phyloP scores from a whole-genome alignment of 495 filamentous ascomycete species.

The Chlorociboria aeruginascens region DNA sequence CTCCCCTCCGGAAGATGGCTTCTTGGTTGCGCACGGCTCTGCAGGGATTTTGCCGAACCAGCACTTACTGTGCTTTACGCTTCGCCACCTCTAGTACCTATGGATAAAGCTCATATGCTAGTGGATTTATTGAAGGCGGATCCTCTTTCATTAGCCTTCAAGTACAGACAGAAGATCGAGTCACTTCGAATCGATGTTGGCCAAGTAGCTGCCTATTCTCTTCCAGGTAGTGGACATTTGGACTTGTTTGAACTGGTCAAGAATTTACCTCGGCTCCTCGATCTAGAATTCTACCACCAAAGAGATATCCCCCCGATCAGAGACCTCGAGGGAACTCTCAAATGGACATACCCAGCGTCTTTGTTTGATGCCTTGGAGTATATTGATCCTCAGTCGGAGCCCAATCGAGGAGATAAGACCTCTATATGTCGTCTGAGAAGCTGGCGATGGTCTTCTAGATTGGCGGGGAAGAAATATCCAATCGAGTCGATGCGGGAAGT shows the following conservation, averaged over 20 bases:
- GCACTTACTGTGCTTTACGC: conserved; percentile 64
- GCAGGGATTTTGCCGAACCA: conserved; percentile 57
- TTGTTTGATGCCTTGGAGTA: conserved; percentile 46
- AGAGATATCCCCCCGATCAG: conserved; percentile 44
- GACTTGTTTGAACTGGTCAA: conserved; percentile 30
- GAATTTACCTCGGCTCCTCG: conserved; percentile 34
- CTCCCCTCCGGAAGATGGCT: conserved; percentile 45
- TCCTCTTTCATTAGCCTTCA: conserved; percentile 29
- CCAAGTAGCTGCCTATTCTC: conserved; percentile 21
- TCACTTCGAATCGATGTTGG: conserved; percentile 54
- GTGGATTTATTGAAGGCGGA: conserved; percentile 23
- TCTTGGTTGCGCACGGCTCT: conserved; percentile 44
- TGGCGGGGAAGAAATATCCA: conserved; percentile 36
- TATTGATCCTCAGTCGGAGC: conserved; percentile 11
- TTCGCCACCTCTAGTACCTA: conserved; percentile 48
- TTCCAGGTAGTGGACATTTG: conserved; percentile 25
- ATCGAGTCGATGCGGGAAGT: conserved; percentile 37
- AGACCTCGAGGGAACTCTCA: conserved; percentile 30
- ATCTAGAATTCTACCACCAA: conserved; percentile 42
- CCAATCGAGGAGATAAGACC: conserved; percentile 15
- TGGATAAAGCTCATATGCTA: conserved; percentile 31
- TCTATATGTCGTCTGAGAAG: conserved; percentile 34
- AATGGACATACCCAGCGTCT: conserved; percentile 49
- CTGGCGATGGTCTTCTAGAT: conserved; percentile 73
- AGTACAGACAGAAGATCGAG: conserved; percentile 57